Percentiles rank a stretch among this genome's conserved stretches.
Evolutionary conservation across 148 eudicot genomes (phyloP).

Genomic region (Silene conica): DNA sequence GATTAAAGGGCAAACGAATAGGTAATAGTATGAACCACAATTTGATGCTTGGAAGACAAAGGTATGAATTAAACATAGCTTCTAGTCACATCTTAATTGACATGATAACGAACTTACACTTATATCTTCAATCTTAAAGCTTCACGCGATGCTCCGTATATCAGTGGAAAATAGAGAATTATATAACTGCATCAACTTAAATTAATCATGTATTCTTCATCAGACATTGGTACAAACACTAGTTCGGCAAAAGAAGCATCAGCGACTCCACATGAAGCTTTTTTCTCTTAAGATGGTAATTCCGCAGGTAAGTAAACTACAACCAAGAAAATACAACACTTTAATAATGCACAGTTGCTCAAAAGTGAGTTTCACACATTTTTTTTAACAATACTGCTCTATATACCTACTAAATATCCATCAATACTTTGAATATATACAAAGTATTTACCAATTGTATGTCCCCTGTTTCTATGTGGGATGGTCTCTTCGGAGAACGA

Average conservation of each 20-base stretch:
- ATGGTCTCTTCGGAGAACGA: too few relatives aligned
- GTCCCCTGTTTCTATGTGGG: too few relatives aligned
- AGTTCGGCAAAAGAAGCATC: constrained; percentile 7
- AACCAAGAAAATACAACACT: background rate
- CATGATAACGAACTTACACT: background rate
- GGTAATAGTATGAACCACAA: constrained; percentile 4
- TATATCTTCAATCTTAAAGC: background rate
- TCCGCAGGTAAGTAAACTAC: constrained; percentile 4
- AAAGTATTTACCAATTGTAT: too few relatives aligned
- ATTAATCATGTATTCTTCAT: constrained; percentile 9
- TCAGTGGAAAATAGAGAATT: constrained; percentile 11
- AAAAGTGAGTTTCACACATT: too few relatives aligned
- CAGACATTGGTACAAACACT: background rate
- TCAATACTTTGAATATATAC: too few relatives aligned
- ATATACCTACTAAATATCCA: too few relatives aligned
- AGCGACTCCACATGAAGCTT: constrained; percentile 10
- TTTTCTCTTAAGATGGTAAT: constrained; percentile 14
- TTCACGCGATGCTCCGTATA: background rate
- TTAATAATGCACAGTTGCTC: background rate
- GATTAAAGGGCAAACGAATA: background rate
- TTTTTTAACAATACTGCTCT: too few relatives aligned
- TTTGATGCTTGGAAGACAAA: constrained; percentile 6
- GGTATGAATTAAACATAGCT: constrained; percentile 4
- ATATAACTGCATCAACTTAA: background rate
- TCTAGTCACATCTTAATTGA: constrained; percentile 18